phyloP scores from a whole-genome alignment of 2,329 filamentous ascomycete species.

The Diaporthe citrichinensis region DNA sequence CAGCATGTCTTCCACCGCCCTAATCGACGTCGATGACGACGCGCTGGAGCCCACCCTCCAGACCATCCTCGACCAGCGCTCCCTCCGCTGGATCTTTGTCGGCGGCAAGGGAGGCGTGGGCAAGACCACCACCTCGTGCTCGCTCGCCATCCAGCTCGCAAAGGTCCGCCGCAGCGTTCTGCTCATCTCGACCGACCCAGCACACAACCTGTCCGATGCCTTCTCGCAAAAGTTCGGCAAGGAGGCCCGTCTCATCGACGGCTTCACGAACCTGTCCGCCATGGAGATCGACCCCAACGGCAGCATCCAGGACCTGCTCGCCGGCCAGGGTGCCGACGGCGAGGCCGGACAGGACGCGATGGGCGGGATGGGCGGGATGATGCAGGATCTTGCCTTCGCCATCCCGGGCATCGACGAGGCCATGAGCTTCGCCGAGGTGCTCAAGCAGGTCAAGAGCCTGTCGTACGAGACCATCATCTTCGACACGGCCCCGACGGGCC shows the following conservation, averaged over 20 bases:
- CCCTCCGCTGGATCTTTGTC: slow-evolving; percentile 98
- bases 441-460: slow-evolving; percentile 99
- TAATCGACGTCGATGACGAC: slow-evolving; percentile 75
- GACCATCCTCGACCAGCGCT: slow-evolving; percentile 94
- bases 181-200: slow-evolving; percentile 97
- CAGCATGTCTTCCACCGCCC: slow-evolving; percentile 56
- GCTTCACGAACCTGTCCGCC: slow-evolving; percentile 92
- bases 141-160: slow-evolving; percentile 96
- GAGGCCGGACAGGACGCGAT: slow-evolving; percentile 70
- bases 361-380: slow-evolving; percentile 89
- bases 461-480: slow-evolving; percentile 99
- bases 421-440: slow-evolving; percentile 99
- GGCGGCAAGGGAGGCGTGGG: slow-evolving; percentile 98
- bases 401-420: slow-evolving; percentile 99
- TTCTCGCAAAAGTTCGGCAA: slow-evolving; percentile 99
- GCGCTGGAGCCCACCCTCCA: slow-evolving; percentile 93
- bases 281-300: slow-evolving; percentile 99
- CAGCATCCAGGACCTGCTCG: slow-evolving; percentile 94
- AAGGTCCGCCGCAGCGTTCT: slow-evolving; percentile 95
- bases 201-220: slow-evolving; percentile 97
- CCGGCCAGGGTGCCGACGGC: slow-evolving; percentile 80
- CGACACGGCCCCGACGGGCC: slow-evolving; percentile 97
- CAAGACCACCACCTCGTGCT: slow-evolving; percentile 99
- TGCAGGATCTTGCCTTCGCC: slow-evolving; percentile 97
- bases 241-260: slow-evolving; percentile 92